phyloP scores from a whole-genome alignment of 805 yeast genomes.

The Hanseniaspora vineae region DNA sequence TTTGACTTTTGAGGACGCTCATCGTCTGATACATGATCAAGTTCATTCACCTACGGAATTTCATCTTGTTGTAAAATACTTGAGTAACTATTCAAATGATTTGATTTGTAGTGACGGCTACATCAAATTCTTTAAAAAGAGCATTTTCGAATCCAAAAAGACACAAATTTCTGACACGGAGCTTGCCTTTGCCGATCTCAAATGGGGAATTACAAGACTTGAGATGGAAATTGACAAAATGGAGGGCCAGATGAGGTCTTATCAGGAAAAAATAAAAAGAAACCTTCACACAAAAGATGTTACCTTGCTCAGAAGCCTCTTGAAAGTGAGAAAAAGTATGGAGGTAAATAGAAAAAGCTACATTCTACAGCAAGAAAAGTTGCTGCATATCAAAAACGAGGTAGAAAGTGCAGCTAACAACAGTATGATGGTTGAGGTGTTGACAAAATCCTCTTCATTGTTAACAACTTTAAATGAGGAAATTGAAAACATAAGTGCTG shows the following conservation, averaged over 20 bases:
- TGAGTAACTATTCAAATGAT: background rate
- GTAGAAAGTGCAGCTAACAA: slow-evolving; percentile 33
- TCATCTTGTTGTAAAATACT: background rate
- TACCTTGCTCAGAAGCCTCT: slow-evolving; percentile 19
- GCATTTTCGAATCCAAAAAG: background rate
- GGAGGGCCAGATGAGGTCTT: background rate
- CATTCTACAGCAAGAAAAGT: slow-evolving; percentile 23
- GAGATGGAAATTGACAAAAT: background rate
- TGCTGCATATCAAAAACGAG: slow-evolving; percentile 26
- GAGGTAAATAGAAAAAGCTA: slow-evolving; percentile 24
- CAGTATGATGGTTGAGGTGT: slow-evolving; percentile 24
- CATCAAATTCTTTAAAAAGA: background rate
- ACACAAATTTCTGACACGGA: background rate
- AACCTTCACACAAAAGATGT: slow-evolving; percentile 2
- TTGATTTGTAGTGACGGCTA: background rate
- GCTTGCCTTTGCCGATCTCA: background rate
- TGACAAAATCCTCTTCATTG: slow-evolving; percentile 25
- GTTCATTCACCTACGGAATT: background rate
- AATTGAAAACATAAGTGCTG: slow-evolving; percentile 31
- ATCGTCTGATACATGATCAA: background rate
- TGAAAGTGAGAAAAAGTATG: slow-evolving; percentile 25
- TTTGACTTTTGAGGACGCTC: background rate
- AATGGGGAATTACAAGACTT: background rate
- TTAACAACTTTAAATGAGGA: slow-evolving; percentile 27
- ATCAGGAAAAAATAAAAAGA: slow-evolving; percentile 3